A percentile compares a stretch with the other conserved stretches of the same genome.
These are phyloP conservation scores for Plasmodium knowlesi DNA, from an alignment of 169 alveolate species.

Conservation along the genomic window DNA sequence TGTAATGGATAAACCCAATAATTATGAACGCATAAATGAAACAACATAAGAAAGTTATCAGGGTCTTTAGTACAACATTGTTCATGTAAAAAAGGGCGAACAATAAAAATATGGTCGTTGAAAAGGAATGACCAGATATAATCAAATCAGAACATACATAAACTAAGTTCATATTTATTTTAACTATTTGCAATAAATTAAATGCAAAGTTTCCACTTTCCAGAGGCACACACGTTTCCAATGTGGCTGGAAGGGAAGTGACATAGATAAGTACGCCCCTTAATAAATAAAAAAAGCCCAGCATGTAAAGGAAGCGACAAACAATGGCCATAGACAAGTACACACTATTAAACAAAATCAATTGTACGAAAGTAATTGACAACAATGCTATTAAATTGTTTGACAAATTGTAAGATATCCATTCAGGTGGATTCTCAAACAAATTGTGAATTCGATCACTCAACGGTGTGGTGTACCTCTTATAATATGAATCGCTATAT, in stretches of 20 bases:
- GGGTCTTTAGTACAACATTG: slow-evolving; percentile 13
- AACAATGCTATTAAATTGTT: slow-evolving; percentile 50
- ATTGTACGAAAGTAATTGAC: slow-evolving; percentile 8
- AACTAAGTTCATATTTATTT: slow-evolving; percentile 43
- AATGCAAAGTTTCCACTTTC: slow-evolving; percentile 44
- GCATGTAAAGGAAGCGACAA: slow-evolving; percentile 64
- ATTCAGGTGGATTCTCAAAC: slow-evolving; percentile 16
- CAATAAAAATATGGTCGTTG: slow-evolving; percentile 42
- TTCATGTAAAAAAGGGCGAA: slow-evolving; percentile 53
- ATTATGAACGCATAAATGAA: slow-evolving; percentile 37
- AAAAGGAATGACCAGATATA: slow-evolving; percentile 66
- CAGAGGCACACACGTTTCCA: slow-evolving; percentile 49
- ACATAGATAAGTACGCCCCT: slow-evolving; percentile 41
- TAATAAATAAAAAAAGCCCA: slow-evolving; percentile 54
- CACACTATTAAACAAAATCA: slow-evolving; percentile 55
- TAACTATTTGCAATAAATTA: slow-evolving; percentile 36
- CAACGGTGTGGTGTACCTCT: slow-evolving; percentile 38
- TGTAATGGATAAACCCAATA: slow-evolving; percentile 65
- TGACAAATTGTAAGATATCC: slow-evolving; percentile 53
- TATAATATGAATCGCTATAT: slow-evolving; percentile 63
- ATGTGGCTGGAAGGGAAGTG: slow-evolving; percentile 67
- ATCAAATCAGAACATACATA: slow-evolving; percentile 67
- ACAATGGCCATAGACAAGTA: slow-evolving; percentile 55
- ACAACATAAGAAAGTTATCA: slow-evolving; percentile 23
- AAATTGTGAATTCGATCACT: slow-evolving; percentile 37